Evolutionary conservation across 1,284 basidiomycete species (phyloP).

Genomic region (Xerocomus nothofagi): DNA sequence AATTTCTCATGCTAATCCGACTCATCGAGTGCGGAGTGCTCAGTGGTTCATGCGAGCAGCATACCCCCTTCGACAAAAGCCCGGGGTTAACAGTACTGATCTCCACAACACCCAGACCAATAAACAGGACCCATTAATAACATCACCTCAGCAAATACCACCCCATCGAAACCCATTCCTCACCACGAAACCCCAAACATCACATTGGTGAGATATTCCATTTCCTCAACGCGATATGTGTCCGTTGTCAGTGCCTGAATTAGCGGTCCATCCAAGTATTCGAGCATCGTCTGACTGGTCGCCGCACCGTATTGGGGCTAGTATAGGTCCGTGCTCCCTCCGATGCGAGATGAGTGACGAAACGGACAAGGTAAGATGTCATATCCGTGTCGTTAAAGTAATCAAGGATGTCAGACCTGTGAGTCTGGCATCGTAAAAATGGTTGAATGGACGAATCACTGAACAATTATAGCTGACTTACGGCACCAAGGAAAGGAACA

Average conservation of each 20-base stretch:
- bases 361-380: conserved; percentile 43
- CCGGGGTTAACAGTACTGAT: too few species aligned
- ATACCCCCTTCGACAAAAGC: too few species aligned
- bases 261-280: conserved; percentile 44
- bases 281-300: conserved; percentile 42
- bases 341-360: conserved; percentile 41
- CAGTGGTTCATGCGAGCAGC: too few species aligned
- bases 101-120: too few species aligned
- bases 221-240: conserved; percentile 43
- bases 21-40: too few species aligned
- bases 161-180: too few species aligned
- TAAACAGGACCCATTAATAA: too few species aligned
- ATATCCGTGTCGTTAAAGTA: conserved; percentile 40
- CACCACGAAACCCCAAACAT: too few species aligned
- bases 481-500: conserved; percentile 45
- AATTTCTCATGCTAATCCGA: too few species aligned
- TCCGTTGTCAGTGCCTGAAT: conserved; percentile 40
- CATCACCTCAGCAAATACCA: too few species aligned
- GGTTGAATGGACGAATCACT: not conserved
- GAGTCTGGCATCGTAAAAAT: conserved; percentile 23
- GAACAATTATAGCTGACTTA: not conserved
- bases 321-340: conserved; percentile 27
- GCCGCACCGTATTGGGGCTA: conserved; percentile 52
- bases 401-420: conserved; percentile 43
- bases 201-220: conserved; percentile 42